phyloP scores from a whole-genome alignment of 106 monocot species.

The Dendrobium nobile region DNA sequence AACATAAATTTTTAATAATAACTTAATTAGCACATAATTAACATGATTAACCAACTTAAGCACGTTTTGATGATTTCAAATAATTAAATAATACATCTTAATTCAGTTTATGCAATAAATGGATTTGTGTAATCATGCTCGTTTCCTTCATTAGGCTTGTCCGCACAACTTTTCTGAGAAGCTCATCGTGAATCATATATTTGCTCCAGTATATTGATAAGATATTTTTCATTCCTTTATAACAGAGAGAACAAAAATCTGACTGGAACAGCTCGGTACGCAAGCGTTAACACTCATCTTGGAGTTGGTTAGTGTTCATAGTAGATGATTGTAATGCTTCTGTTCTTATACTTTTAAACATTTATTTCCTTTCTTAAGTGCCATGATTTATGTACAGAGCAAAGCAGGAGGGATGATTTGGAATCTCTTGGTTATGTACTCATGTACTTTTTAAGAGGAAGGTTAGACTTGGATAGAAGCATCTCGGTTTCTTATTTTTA shows the following conservation, averaged over 20 bases:
- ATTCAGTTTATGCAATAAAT: too few species aligned
- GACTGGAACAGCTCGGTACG: slow-evolving; percentile 19
- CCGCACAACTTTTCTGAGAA: too few species aligned
- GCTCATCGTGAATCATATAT: not conserved
- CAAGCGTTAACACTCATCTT: slow-evolving; percentile 15
- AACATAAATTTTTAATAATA: too few species aligned
- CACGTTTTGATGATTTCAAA: too few species aligned
- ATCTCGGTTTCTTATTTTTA: not conserved
- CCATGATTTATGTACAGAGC: slow-evolving; percentile 18
- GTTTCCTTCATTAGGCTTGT: too few species aligned
- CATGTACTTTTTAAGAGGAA: slow-evolving; percentile 43
- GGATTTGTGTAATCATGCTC: too few species aligned
- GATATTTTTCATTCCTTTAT: not conserved
- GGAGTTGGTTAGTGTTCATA: slow-evolving; percentile 5
- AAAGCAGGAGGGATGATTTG: slow-evolving; percentile 39
- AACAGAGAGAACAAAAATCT: slow-evolving; percentile 19
- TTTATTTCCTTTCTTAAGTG: not conserved
- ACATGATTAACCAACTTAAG: too few species aligned
- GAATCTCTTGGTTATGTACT: slow-evolving; percentile 42
- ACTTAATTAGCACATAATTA: too few species aligned
- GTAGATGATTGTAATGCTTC: not conserved
- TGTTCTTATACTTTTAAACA: not conserved
- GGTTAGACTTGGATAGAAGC: slow-evolving; percentile 5
- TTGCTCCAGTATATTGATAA: not conserved
- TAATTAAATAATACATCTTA: too few species aligned